Conservation (phyloP, 331 rosid genomes). For the Stylosanthes scabra region DNA sequence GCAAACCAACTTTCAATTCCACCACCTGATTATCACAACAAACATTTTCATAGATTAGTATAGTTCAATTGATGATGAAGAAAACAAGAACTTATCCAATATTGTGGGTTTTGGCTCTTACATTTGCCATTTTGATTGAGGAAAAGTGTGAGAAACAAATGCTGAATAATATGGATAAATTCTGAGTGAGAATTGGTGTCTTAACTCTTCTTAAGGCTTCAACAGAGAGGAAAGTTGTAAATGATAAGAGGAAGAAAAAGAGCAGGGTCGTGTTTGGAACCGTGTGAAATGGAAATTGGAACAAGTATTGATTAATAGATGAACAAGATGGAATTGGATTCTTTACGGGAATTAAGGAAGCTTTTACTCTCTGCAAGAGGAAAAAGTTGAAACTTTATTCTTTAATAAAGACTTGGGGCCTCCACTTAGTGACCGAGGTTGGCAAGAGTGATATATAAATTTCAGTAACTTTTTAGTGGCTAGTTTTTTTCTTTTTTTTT, state of each 20-base stretch:
- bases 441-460: too few species aligned
- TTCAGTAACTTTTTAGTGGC: too few species aligned
- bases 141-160: not conserved
- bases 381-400: conserved; percentile 32
- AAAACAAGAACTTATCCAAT: not conserved
- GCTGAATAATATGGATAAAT: not conserved
- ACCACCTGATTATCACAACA: conserved; percentile 57
- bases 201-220: conserved; percentile 3
- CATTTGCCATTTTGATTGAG: conserved; percentile 50
- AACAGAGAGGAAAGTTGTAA: not conserved
- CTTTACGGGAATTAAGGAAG: conserved; percentile 57
- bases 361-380: conserved; percentile 36
- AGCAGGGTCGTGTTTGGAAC: not conserved
- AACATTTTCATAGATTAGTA: not conserved
- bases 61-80: not conserved
- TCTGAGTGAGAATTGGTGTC: not conserved
- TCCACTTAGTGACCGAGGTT: too few species aligned
- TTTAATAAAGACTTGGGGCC: too few species aligned
- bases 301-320: too few species aligned
- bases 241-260: not conserved
- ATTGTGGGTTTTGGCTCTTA: conserved; percentile 36
- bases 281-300: conserved; percentile 33
- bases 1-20: conserved; percentile 86
- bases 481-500: too few species aligned
- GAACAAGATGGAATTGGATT: conserved; percentile 50